Evolutionary conservation across 441 rosid genomes (phyloP), one percentile per base, ranked within the genome.

Genomic region (Aleurites moluccanus): DNA sequence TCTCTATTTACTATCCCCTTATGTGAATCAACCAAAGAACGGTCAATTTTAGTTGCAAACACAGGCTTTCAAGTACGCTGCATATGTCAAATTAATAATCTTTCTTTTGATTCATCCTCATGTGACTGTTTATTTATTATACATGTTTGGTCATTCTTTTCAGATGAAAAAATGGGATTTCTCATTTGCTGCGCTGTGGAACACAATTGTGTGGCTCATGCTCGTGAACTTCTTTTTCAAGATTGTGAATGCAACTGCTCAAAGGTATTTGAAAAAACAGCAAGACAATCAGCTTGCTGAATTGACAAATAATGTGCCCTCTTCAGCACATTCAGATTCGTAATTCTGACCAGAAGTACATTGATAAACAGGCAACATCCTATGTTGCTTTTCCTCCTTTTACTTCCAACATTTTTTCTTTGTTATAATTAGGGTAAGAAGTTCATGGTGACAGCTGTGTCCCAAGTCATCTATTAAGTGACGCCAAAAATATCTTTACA

Each of bases 151-250:
- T 53, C 33, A 35, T 47, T 76, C 53, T 23, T 72, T 38, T 67
- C 86, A 90, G 98, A 90, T 73, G 38, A 91, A 89, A 75, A 91
- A 88, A 73, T 93, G 97, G 96, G 92, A 89, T 77, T 82, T 96
- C 70, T 96, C 98, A 3, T 83, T 92, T 76, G 85, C 97, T 42
- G 83, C 92, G n/a, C 67, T 92, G 71, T 96, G 99, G 99, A 96
- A 92, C 64, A 82, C 92, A 6, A 77, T 92, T 0, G 99, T 96
- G 47, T 96, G 97, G 98, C 92, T 96, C 69, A 92, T 94, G 99
- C 99, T 94, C 62, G 64, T 94, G 76, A 92, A 94, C 86, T 96
- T 93, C 92, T 93, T 92, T 76, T 79, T 85, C 67, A 95, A 91
- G 89, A 90, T 93, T 38, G 92, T 96, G 83, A 96, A 85, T 47